Percentiles rank a stretch among this genome's conserved stretches.
Evolutionary conservation across 352 stramenopile genomes (phyloP).

Genomic region (Phytophthora pinifolia): DNA sequence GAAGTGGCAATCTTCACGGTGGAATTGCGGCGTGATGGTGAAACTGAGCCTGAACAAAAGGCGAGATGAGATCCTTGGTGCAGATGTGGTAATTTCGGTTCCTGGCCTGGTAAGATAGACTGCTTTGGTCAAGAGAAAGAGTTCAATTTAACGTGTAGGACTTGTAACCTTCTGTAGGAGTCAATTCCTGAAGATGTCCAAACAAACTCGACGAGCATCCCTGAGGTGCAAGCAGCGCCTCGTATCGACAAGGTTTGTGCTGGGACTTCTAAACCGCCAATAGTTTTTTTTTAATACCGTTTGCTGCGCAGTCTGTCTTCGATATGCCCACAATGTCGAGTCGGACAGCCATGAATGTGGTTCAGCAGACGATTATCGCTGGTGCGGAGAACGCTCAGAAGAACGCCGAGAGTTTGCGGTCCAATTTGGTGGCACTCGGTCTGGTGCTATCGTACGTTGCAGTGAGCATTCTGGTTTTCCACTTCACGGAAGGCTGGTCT

Average conservation of each 20-base stretch:
- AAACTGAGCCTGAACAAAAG: slow-evolving; percentile 14
- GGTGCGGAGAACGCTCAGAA: slow-evolving; percentile 21
- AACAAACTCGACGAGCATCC: slow-evolving; percentile 2
- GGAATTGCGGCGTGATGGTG: slow-evolving; percentile 3
- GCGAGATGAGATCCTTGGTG: slow-evolving; percentile 13
- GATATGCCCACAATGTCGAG: slow-evolving; percentile 26
- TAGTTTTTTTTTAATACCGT: neutral
- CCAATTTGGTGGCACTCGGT: slow-evolving; percentile 44
- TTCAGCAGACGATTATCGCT: slow-evolving; percentile 31
- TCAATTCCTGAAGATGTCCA: slow-evolving; percentile 5
- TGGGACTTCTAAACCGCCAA: neutral
- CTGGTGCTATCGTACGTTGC: slow-evolving; percentile 63
- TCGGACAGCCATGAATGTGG: slow-evolving; percentile 27
- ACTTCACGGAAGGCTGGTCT: slow-evolving; percentile 56
- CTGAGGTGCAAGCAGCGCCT: neutral
- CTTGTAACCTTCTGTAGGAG: neutral
- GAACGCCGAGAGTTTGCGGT: slow-evolving; percentile 5
- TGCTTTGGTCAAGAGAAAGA: too few relatives aligned
- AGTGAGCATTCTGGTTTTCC: slow-evolving; percentile 56
- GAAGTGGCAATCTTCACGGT: neutral
- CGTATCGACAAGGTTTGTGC: slow-evolving; percentile 10
- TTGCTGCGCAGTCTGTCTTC: slow-evolving; percentile 30
- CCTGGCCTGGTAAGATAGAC: slow-evolving; percentile 7
- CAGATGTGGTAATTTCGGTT: slow-evolving; percentile 22
- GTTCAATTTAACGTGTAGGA: neutral